Evolutionary conservation across 2,329 filamentous ascomycete species (phyloP), one percentile per base, ranked within the genome.

Genomic region (Cladophialophora chaetospira): DNA sequence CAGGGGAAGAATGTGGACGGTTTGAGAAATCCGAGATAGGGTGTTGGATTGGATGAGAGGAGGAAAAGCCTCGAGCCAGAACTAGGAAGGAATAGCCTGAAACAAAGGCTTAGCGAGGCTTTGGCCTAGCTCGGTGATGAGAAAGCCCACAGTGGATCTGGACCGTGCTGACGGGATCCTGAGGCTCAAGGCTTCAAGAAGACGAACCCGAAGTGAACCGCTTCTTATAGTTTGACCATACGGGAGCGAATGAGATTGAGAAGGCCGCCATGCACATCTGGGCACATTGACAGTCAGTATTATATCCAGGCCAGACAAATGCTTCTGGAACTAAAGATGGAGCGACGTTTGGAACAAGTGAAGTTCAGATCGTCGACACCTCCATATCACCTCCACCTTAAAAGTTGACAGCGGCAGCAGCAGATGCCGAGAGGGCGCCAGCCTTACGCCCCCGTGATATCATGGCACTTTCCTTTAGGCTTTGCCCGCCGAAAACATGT

Each of bases 41-140:
- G 23, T n/a, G 19, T 44, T 17, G 21, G 19, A 44, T 44, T 44
- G 42, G 42, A 11, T 23, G 23, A 13, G 42, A 8, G 8, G 42
- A 9, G n/a, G 21, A 44, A 26, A 28, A 25, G 42, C 42, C 10
- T 44, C 42, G 23, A n/a, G 19, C 42, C 42, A 26, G 23, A 1
- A 44, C 42, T 19, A 21, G 51, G 17, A n/a, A 25, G 54, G 58
- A 50, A 61, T 55, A 19, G 54, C 33, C 47, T 61, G 52, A 57
- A 61, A 61, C 58, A 53, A 44, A 44, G 42, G 19, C 42, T 28
- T 44, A 19, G 42, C 38, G n/a, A 11, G 42, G 23, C 8, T 11
- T 38, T 19, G 35, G 15, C 5, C 35, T 17, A 38, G 35, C 6
- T 15, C 36, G 11, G n/a, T n/a, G n/a, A n/a, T n/a, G n/a, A 9